These are phyloP conservation scores for Arachis hypogaea DNA, from an alignment of 306 rosid species.

Conservation along the genomic window DNA sequence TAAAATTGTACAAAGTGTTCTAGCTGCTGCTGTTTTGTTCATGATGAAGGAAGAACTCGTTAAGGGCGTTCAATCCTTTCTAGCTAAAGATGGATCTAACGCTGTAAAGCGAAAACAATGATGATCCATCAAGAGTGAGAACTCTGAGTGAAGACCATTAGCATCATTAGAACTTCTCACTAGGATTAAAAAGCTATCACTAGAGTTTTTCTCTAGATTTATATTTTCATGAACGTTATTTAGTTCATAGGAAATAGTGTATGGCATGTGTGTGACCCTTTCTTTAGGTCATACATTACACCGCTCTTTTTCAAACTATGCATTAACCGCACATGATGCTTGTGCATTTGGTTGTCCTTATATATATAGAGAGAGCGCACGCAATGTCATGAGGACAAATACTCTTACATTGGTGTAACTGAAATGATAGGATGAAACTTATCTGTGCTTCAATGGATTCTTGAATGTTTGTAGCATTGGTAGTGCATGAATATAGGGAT, in stretches of 20 bases:
- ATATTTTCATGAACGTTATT: slow-evolving; percentile 37
- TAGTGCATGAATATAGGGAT: too few relatives aligned
- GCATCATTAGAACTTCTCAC: not conserved
- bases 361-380: too few relatives aligned
- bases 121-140: slow-evolving; percentile 20
- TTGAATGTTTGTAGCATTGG: too few relatives aligned
- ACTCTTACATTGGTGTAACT: too few relatives aligned
- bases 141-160: not conserved
- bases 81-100: slow-evolving; percentile 48
- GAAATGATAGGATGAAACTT: too few relatives aligned
- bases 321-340: too few relatives aligned
- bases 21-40: slow-evolving; percentile 96
- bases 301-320: too few relatives aligned
- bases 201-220: slow-evolving; percentile 15
- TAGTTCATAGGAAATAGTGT: slow-evolving; percentile 35
- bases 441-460: too few relatives aligned
- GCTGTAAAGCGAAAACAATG: slow-evolving; percentile 53
- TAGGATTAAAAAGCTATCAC: too few relatives aligned
- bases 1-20: slow-evolving; percentile 87
- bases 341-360: too few relatives aligned
- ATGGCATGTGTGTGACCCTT: not conserved
- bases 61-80: slow-evolving; percentile 62
- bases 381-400: too few relatives aligned
- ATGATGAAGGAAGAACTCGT: slow-evolving; percentile 96
- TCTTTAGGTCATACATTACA: too few relatives aligned